phyloP scores from a whole-genome alignment of 371 early-diverging fungal genomes.

The Polyrhizophydium stewartii region DNA sequence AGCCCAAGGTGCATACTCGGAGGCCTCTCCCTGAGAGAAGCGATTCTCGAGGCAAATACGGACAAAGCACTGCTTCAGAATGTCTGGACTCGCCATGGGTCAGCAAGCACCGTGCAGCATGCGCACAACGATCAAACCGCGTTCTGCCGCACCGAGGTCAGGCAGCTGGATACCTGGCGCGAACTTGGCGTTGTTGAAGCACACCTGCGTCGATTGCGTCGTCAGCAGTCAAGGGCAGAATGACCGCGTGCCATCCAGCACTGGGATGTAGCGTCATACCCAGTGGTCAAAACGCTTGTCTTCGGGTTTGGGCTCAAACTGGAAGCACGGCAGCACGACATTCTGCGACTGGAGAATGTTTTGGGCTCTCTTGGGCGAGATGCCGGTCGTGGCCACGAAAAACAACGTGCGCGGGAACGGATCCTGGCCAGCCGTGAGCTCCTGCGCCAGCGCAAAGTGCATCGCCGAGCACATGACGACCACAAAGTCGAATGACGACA shows the following conservation, averaged over 20 bases:
- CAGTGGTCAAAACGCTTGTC: neutral
- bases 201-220: no score
- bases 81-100: no score
- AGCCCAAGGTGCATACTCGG: no score
- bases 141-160: neutral
- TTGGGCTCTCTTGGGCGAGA: neutral
- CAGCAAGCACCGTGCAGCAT: no score
- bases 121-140: no score
- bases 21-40: no score
- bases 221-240: no score
- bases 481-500: constrained; percentile 1
- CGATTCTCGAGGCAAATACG: neutral
- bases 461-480: constrained; percentile 3
- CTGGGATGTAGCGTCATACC: neutral
- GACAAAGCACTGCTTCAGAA: constrained; percentile 1
- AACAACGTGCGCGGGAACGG: neutral
- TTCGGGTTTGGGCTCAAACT: neutral
- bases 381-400: constrained; percentile 2
- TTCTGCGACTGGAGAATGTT: neutral
- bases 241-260: no score
- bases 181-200: neutral
- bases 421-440: neutral
- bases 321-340: neutral
- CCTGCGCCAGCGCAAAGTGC: neutral
- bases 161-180: neutral